These are phyloP conservation scores for Cryptomeria japonica DNA, from an alignment of 75 land plant species.

Conservation along the genomic window DNA sequence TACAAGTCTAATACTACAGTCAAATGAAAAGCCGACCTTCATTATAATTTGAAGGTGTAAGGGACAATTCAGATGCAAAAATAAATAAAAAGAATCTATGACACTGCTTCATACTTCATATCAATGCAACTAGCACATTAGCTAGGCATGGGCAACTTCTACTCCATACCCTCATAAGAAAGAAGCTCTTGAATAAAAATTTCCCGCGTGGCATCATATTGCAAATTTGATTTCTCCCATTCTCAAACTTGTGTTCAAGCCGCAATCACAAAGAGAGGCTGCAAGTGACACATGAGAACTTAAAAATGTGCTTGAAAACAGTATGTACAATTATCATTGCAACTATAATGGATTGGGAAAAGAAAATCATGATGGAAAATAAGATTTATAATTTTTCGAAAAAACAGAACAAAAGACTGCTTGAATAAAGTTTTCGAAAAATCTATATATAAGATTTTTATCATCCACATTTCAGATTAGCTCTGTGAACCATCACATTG, in stretches of 20 bases:
- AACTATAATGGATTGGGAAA: not conserved
- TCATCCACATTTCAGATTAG: too few relatives aligned
- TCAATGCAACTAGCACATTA: not conserved
- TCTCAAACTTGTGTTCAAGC: not conserved
- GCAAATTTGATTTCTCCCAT: constrained; percentile 1
- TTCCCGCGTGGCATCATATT: not conserved
- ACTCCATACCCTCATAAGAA: not conserved
- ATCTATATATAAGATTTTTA: too few relatives aligned
- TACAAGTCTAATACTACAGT: not conserved
- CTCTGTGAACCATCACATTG: too few relatives aligned
- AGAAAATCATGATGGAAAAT: not conserved
- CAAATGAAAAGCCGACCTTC: constrained; percentile 1
- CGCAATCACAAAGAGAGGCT: constrained; percentile 12
- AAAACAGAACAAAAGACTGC: not conserved
- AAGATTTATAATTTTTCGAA: not conserved
- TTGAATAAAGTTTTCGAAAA: too few relatives aligned
- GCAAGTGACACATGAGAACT: not conserved
- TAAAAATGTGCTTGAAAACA: not conserved
- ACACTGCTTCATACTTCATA: constrained; percentile 3
- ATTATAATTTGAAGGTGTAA: not conserved
- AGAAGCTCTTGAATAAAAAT: not conserved
- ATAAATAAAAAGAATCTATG: not conserved
- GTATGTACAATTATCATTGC: not conserved
- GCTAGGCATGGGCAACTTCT: not conserved
- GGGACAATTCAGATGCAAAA: not conserved